Evolutionary conservation across 805 yeast genomes (phyloP).

Genomic region (Scheffersomyces spartinae): DNA sequence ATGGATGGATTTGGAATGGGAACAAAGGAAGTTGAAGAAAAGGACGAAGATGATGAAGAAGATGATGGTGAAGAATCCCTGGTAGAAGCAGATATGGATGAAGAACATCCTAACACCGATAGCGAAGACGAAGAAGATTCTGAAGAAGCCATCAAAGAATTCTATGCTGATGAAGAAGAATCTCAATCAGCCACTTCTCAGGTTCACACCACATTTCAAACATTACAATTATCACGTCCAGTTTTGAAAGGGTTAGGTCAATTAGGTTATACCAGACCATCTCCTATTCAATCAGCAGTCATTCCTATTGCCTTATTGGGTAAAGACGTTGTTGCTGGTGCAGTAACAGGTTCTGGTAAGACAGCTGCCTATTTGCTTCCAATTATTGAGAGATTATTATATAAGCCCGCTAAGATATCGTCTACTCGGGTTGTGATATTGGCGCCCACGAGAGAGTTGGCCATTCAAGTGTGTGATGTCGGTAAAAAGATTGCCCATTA

Average conservation of each 20-base stretch:
- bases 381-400: conserved; percentile 80
- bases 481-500: conserved; percentile 75
- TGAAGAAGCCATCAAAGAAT: conserved; percentile 73
- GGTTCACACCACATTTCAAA: conserved; percentile 56
- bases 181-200: conserved; percentile 32
- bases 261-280: conserved; percentile 77
- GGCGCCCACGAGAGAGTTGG: conserved; percentile 96
- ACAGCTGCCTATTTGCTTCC: conserved; percentile 98
- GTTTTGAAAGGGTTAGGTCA: conserved; percentile 71
- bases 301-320: conserved; percentile 91
- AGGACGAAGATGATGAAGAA: conserved; percentile 17
- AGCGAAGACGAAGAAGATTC: conserved; percentile 45
- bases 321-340: conserved; percentile 97
- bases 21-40: conserved; percentile 27
- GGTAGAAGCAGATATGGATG: conserved; percentile 9
- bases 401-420: conserved; percentile 76
- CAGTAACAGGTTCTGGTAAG: conserved; percentile 98
- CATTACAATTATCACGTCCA: conserved; percentile 80
- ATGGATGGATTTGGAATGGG: conserved; percentile 37
- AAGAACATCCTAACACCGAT: conserved; percentile 8
- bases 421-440: conserved; percentile 85
- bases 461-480: conserved; percentile 92
- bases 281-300: conserved; percentile 88
- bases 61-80: conserved; percentile 12
- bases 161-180: conserved; percentile 52